Conservation (phyloP, 2,329 filamentous ascomycete genomes). For the Aspergillus phoenicis region DNA sequence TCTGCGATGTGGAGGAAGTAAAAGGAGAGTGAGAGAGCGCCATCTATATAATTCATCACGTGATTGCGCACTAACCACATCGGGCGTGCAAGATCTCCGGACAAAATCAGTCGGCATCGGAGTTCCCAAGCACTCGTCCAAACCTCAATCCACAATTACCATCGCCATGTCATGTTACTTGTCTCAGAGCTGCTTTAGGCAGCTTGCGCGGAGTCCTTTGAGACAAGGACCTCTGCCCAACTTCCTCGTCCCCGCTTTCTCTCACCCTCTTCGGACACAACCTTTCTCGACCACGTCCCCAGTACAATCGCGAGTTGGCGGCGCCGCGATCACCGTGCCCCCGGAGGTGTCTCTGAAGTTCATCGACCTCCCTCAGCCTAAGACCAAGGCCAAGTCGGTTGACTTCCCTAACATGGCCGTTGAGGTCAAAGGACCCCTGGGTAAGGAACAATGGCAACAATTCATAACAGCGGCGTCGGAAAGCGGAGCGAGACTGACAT, state of each 20-base stretch:
- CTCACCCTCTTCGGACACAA: constrained; percentile 44
- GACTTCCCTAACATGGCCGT: constrained; percentile 66
- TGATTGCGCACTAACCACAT: constrained; percentile 22
- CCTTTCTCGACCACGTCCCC: constrained; percentile 72
- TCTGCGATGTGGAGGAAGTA: not conserved
- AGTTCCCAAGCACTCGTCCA: constrained; percentile 26
- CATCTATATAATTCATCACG: constrained; percentile 23
- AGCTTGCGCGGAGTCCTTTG: constrained; percentile 54
- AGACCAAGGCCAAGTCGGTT: constrained; percentile 62
- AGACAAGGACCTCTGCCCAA: constrained; percentile 62
- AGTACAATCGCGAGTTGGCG: constrained; percentile 79
- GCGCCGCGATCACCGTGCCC: constrained; percentile 76
- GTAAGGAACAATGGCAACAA: constrained; percentile 43
- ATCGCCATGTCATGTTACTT: constrained; percentile 65
- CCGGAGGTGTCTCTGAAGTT: constrained; percentile 75
- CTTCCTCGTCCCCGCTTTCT: constrained; percentile 75
- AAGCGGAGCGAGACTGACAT: constrained; percentile 14
- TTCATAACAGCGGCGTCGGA: not conserved
- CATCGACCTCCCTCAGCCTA: constrained; percentile 64
- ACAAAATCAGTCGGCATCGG: constrained; percentile 37
- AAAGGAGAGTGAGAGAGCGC: not conserved
- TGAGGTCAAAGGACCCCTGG: constrained; percentile 78
- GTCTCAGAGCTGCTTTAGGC: constrained; percentile 62
- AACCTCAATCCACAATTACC: constrained; percentile 28
- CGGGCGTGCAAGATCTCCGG: constrained; percentile 21